Base-by-base conservation (phyloP, 2,329 filamentous ascomycete species). In the Monosporascus sp. region DNA sequence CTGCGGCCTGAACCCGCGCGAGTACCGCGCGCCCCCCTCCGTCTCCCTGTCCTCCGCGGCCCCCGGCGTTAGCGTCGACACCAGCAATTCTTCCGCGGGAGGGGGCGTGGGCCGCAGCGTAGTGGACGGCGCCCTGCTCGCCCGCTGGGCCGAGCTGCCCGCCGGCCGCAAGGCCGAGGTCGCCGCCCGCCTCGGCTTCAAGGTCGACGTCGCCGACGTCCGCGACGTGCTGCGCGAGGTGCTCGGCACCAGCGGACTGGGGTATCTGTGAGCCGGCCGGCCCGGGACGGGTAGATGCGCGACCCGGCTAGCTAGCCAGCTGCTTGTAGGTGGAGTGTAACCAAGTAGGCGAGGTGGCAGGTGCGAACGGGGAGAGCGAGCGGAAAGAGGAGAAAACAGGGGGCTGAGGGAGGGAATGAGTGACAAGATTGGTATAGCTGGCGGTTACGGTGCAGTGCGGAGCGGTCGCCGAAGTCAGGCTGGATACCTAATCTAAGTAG, bases 1-100 rank as follows among this genome's bases (percentile, higher is more conserved):
- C 5, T 90, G 86, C 7, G 91, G 90, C 0, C 77, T 97, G 49
- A 97, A 97, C 70, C 88, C 91, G 2, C 85, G 88, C 52, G 90
- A 86, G 0, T 90, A 93, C 72, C 81, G 94, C 16, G 76, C 76
- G 48, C 82, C 63, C 68, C 22, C n/a, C 20, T 20, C 41, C 1
- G 14, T 20, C 7, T 22, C 41, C n/a, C 41, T 20, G 17, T 22
- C 41, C n/a, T 14, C 41, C 7, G n/a, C 41, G n/a, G 7, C 41
- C n/a, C 20, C 41, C 19, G 41, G 41, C 9, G 41, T 22, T 14
- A 44, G 79, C 61, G 9, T 69, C 71, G 59, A 78, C 68, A 68
- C 78, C 0, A 81, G 77, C 16, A 34, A 14, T 34, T 34, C 31
- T 14, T 34, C 31, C 31, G 81, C 85, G 1, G 83, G 85, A 49